Evolutionary conservation across 306 rosid genomes (phyloP).

Genomic region (Sophora flavescens): DNA sequence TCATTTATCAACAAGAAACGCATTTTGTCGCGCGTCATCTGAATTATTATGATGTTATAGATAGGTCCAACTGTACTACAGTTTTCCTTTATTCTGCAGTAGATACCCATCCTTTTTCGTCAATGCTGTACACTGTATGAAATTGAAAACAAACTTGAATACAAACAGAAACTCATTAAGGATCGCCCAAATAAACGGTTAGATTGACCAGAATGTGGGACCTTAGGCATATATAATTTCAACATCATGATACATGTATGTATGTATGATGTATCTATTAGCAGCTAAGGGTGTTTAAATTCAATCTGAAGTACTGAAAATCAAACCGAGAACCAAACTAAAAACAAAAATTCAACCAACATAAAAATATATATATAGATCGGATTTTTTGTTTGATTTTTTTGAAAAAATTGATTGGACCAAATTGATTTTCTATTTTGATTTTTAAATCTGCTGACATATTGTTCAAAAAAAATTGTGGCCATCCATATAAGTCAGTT

Average conservation of each 20-base stretch:
- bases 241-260: constrained; percentile 29
- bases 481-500: too few species aligned
- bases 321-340: neutral
- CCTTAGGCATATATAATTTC: constrained; percentile 35
- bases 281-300: neutral
- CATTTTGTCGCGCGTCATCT: constrained; percentile 21
- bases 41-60: constrained; percentile 17
- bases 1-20: constrained; percentile 9
- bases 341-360: neutral
- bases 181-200: constrained; percentile 39
- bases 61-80: constrained; percentile 43
- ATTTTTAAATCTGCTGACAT: too few species aligned
- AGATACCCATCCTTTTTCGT: constrained; percentile 43
- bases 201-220: constrained; percentile 44
- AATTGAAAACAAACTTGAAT: constrained; percentile 40
- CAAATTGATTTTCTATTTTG: neutral
- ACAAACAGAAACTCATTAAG: constrained; percentile 49
- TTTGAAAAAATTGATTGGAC: neutral
- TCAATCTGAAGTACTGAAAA: too few species aligned
- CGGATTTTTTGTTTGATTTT: neutral
- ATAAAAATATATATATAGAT: too few species aligned
- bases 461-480: too few species aligned
- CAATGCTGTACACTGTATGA: constrained; percentile 23
- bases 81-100: constrained; percentile 35
- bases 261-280: neutral